A percentile compares a stretch with the other conserved stretches of the same genome.
phyloP scores from a whole-genome alignment of 148 eudicot species.

The Selenicereus undatus region DNA sequence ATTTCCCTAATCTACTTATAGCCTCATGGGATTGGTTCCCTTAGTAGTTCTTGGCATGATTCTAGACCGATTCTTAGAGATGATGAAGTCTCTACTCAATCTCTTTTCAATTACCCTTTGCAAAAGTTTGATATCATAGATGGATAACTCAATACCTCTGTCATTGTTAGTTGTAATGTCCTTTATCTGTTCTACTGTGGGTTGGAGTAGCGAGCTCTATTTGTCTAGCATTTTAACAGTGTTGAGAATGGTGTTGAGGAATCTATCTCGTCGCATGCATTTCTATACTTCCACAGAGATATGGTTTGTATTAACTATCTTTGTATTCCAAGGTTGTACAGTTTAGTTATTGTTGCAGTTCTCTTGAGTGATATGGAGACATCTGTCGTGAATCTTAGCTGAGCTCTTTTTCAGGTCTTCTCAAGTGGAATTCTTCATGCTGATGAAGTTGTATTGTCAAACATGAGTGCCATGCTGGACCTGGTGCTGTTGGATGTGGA shows the following conservation, averaged over 20 bases:
- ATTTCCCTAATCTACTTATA: background rate
- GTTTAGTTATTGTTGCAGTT: constrained; percentile 3
- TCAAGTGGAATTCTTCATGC: constrained; percentile 72
- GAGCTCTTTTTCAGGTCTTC: constrained; percentile 51
- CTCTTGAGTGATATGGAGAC: background rate
- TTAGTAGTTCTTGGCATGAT: background rate
- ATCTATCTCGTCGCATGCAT: too few relatives aligned
- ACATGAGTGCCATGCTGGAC: constrained; percentile 77
- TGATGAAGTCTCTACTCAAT: background rate
- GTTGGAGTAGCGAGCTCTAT: background rate
- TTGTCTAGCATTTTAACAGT: background rate
- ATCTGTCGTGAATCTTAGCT: constrained; percentile 2
- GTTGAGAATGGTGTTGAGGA: background rate
- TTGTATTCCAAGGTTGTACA: background rate
- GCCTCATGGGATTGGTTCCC: background rate
- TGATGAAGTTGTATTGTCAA: constrained; percentile 69
- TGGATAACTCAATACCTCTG: background rate
- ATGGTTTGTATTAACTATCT: too few relatives aligned
- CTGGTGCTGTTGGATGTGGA: constrained; percentile 70
- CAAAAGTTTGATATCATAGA: background rate
- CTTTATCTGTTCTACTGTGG: background rate
- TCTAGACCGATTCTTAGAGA: background rate
- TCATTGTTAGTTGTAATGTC: background rate
- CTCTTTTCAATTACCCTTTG: background rate
- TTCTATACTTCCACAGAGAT: too few relatives aligned